Evolutionary conservation across 331 rosid genomes (phyloP).

Genomic region (Saraca asoca): DNA sequence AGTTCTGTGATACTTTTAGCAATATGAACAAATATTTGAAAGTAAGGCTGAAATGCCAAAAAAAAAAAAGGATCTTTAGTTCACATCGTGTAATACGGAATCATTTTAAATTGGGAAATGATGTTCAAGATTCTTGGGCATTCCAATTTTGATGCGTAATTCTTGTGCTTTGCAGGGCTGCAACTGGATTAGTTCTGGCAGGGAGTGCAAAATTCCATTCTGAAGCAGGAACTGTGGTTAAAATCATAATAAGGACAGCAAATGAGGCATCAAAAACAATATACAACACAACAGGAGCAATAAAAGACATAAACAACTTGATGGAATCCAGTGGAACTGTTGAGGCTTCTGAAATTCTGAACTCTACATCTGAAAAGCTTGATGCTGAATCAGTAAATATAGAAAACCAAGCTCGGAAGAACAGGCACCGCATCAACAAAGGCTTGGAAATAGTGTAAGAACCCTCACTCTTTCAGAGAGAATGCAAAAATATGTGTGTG

Average conservation of each 20-base stretch:
- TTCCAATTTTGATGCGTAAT: not conserved
- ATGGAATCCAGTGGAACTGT: constrained; percentile 31
- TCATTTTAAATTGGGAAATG: not conserved
- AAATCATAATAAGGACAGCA: constrained; percentile 61
- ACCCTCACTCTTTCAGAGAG: not conserved
- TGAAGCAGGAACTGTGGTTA: constrained; percentile 38
- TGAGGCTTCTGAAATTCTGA: constrained; percentile 30
- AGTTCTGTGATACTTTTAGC: not conserved
- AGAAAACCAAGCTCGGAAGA: constrained; percentile 56
- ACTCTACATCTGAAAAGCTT: constrained; percentile 47
- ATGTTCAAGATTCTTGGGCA: not conserved
- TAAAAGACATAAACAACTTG: constrained; percentile 40
- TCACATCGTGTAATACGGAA: not conserved
- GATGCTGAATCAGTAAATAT: constrained; percentile 55
- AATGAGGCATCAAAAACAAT: constrained; percentile 61
- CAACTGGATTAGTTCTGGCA: constrained; percentile 49
- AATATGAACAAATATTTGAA: not conserved
- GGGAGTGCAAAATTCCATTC: constrained; percentile 57
- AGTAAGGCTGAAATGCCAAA: not conserved
- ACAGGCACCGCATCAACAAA: constrained; percentile 52
- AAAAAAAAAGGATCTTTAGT: not conserved
- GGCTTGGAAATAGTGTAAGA: constrained; percentile 59
- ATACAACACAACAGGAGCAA: constrained; percentile 55
- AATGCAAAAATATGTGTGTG: too few relatives aligned
- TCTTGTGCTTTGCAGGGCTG: constrained; percentile 38